phyloP scores from a whole-genome alignment of 768 basidiomycete species.

The Leccinum boreale region DNA sequence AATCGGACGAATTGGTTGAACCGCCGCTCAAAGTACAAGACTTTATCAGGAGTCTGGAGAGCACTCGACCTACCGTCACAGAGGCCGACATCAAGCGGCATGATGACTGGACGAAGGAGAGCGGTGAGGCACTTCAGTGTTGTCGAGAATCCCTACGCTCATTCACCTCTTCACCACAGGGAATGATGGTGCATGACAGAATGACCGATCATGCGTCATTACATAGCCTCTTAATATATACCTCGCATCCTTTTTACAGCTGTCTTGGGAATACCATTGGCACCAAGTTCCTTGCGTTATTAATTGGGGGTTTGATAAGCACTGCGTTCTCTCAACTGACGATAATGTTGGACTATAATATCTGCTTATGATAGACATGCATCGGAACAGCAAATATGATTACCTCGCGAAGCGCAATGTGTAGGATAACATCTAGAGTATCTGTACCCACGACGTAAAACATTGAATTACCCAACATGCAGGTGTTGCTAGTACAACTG shows the following conservation, averaged over 20 bases:
- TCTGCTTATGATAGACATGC: conserved; percentile 21
- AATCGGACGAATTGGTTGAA: conserved; percentile 86
- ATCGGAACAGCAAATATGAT: conserved; percentile 2
- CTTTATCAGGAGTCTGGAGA: conserved; percentile 77
- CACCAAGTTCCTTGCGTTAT: neutral
- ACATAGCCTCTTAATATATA: conserved; percentile 17
- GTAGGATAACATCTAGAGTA: conserved; percentile 22
- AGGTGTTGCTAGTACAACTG: neutral
- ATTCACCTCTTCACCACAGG: conserved; percentile 11
- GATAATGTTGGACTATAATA: conserved; percentile 18
- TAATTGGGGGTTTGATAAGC: neutral
- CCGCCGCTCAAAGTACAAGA: conserved; percentile 76
- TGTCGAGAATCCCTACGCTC: neutral
- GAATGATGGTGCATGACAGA: conserved; percentile 31
- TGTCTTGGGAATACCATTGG: conserved; percentile 9
- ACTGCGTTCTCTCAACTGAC: neutral
- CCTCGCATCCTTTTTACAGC: conserved; percentile 12
- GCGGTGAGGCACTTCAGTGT: conserved; percentile 46
- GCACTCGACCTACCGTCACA: conserved; percentile 84
- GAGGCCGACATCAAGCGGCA: conserved; percentile 83
- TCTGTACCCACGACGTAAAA: conserved; percentile 2
- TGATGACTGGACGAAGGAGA: conserved; percentile 82
- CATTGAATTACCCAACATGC: neutral
- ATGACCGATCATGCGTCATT: neutral
- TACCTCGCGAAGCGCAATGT: conserved; percentile 3